These are phyloP conservation scores for Kazachstania taianensis DNA, from an alignment of 805 yeast genomes.

Conservation along the genomic window DNA sequence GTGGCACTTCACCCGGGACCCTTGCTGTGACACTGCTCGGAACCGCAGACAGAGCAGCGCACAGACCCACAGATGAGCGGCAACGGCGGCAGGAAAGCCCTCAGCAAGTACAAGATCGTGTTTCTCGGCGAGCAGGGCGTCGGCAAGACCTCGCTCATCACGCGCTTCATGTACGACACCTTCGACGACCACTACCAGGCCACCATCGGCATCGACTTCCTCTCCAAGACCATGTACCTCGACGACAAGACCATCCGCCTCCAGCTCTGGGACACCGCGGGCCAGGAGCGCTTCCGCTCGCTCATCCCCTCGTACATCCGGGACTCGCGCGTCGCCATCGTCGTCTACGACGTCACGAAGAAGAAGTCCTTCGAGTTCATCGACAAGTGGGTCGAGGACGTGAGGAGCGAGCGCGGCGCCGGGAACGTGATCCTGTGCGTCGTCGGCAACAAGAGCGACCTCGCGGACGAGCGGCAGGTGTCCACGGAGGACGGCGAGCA, in stretches of 20 bases:
- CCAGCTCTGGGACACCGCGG: slow-evolving; percentile 97
- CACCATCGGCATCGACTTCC: slow-evolving; percentile 92
- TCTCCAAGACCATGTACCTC: slow-evolving; percentile 88
- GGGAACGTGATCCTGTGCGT: slow-evolving; percentile 78
- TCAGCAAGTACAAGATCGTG: slow-evolving; percentile 73
- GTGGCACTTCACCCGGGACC: too few relatives aligned
- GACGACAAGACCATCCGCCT: slow-evolving; percentile 92
- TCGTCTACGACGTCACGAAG: slow-evolving; percentile 88
- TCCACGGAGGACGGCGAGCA: slow-evolving; percentile 76
- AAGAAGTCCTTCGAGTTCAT: slow-evolving; percentile 76
- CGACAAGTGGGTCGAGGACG: slow-evolving; percentile 90
- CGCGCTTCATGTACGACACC: slow-evolving; percentile 97
- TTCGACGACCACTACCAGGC: slow-evolving; percentile 93
- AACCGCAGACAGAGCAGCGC: background rate
- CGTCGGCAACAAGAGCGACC: slow-evolving; percentile 88
- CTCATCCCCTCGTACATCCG: slow-evolving; percentile 92
- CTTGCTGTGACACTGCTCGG: too few relatives aligned
- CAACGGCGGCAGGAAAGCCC: slow-evolving; percentile 13
- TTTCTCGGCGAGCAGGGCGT: slow-evolving; percentile 96
- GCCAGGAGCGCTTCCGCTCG: slow-evolving; percentile 92
- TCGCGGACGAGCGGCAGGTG: slow-evolving; percentile 71
- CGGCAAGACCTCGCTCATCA: slow-evolving; percentile 90
- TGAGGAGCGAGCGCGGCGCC: slow-evolving; percentile 80
- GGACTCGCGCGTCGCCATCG: slow-evolving; percentile 94
- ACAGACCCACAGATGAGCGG: background rate